Evolutionary conservation across 2,329 filamentous ascomycete genomes (phyloP), one percentile per base, ranked within the genome.

Genomic region (Trichocomaceae sp.): DNA sequence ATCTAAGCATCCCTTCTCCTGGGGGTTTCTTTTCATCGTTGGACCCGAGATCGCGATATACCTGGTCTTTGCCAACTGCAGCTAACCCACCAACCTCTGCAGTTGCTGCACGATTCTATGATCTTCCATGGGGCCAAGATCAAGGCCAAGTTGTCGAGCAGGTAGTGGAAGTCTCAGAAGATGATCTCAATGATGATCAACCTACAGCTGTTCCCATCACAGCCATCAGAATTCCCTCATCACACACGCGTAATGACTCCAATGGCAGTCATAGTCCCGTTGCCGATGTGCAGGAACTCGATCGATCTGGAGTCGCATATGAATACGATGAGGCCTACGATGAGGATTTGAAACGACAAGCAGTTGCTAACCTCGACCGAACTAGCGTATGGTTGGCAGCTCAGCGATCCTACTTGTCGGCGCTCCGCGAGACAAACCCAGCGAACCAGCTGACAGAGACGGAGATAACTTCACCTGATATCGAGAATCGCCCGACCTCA

Each of bases 31-130:
- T 96, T 72, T 88, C 88, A 2, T 90, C 87, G 0, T 80, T 96
- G 26, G 88, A 87, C 37, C 83, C 86, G 3, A 81, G 83, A 52
- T 84, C 86, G 37, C 83, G 90, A 51, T 84, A 85, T 64, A 93
- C 91, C 12, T 97, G 92, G 92, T 84, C 89, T 64, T 75, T 85
- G 57, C 77, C 79, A 10, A 73, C 74, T 26, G 74, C 71, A 61
- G 77, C 79, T 19, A 78, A 80, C 12, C 78, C 82, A 7, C 90
- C 90, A 1, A 92, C 89, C 0, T 96, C 92, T 1, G 89, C 90
- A 29, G 90, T 87, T n/a, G 92, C 92, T 9, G 89, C 96, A 68
- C 83, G 87, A 59, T 97, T 96, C 65, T 97, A 97, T 73, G 85
- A 86, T 59, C 80, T 86, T 26, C 90, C 91, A 2, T 96, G 90